Evolutionary conservation across 257 asterid genomes (phyloP).

Genomic region (Petunia axillaris): DNA sequence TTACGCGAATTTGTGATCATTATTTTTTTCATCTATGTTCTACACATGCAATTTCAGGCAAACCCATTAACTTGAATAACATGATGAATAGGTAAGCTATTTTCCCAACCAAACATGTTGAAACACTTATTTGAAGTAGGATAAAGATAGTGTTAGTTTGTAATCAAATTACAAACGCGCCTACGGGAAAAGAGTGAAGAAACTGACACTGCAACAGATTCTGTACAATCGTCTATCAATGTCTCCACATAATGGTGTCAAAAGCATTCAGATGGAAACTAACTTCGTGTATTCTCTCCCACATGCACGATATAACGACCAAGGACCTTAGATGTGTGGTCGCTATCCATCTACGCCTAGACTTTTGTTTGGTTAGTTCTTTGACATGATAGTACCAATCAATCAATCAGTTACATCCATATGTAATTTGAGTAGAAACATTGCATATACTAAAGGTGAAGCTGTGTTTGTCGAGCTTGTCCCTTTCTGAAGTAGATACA

Average conservation of each 20-base stretch:
- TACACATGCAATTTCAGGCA: background rate
- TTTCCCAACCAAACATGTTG: background rate
- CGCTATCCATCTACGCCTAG: background rate
- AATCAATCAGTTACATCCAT: background rate
- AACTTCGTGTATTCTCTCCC: background rate
- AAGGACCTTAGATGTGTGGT: background rate
- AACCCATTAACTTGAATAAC: background rate
- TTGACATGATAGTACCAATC: slow-evolving; percentile 6
- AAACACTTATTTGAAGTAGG: background rate
- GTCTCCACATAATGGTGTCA: background rate
- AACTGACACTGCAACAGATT: background rate
- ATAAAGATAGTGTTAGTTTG: background rate
- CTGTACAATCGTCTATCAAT: slow-evolving; percentile 3
- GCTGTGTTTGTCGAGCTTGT: background rate
- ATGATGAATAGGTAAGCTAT: background rate
- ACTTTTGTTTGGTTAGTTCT: background rate
- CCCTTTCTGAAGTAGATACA: background rate
- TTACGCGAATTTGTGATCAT: background rate
- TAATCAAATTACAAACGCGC: background rate
- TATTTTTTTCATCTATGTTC: background rate
- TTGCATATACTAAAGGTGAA: background rate
- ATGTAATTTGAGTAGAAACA: background rate
- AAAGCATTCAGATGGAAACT: slow-evolving; percentile 6
- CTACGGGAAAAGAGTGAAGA: background rate
- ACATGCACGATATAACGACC: background rate